These are phyloP conservation scores for Pigoraptor vietnamica DNA, from an alignment of 78 protist species.

Conservation along the genomic window DNA sequence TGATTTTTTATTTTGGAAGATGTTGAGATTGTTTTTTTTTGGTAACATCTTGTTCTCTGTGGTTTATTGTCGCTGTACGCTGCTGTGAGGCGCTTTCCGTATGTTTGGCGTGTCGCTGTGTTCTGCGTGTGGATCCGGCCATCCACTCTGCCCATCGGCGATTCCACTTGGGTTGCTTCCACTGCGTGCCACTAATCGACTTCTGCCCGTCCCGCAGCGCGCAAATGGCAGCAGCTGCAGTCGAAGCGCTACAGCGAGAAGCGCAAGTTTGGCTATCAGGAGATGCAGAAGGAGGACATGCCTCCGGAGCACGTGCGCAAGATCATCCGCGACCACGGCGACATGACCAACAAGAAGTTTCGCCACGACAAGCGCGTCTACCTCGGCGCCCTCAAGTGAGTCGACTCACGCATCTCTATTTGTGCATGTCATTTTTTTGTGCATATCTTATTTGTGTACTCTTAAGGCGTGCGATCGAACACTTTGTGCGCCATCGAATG, in stretches of 20 bases:
- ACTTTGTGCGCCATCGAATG: too few species aligned
- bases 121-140: too few species aligned
- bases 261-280: conserved; percentile 86
- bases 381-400: conserved; percentile 94
- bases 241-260: conserved; percentile 79
- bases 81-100: too few species aligned
- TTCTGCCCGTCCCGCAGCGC: too few species aligned
- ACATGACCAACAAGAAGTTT: conserved; percentile 85
- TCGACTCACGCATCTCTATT: not conserved
- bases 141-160: too few species aligned
- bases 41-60: too few species aligned
- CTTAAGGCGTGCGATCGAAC: not conserved
- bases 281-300: conserved; percentile 81
- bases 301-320: conserved; percentile 98
- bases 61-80: too few species aligned
- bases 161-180: too few species aligned
- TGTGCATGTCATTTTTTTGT: not conserved
- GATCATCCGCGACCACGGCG: conserved; percentile 98
- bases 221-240: conserved; percentile 83
- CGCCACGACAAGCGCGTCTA: conserved; percentile 95
- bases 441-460: not conserved
- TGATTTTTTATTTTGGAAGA: too few species aligned
- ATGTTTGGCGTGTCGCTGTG: too few species aligned
- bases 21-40: too few species aligned
- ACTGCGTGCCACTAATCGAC: too few species aligned